These are phyloP conservation scores for Neurospora tetraspora DNA, from an alignment of 495 filamentous ascomycete species.

Conservation along the genomic window DNA sequence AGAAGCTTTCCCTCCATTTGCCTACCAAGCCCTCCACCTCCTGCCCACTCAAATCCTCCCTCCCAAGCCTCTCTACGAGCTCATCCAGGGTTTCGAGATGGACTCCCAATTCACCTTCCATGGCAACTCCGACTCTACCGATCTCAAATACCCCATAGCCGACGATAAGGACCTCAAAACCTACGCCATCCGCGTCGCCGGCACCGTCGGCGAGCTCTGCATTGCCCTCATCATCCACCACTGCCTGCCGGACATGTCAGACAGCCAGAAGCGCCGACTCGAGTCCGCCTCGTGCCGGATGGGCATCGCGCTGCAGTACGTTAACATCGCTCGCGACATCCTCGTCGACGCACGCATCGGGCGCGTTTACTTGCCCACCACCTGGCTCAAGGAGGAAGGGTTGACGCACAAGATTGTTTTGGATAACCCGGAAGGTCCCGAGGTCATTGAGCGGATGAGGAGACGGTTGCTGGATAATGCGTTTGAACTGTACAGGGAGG, in stretches of 20 bases:
- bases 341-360: slow-evolving; percentile 47
- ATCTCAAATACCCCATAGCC: slow-evolving; percentile 39
- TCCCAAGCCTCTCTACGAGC: slow-evolving; percentile 42
- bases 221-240: slow-evolving; percentile 52
- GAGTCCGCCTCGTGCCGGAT: slow-evolving; percentile 44
- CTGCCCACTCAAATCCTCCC: slow-evolving; percentile 46
- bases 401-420: slow-evolving; percentile 44
- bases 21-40: slow-evolving; percentile 38
- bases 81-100: slow-evolving; percentile 52
- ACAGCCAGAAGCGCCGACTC: slow-evolving; percentile 16
- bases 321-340: slow-evolving; percentile 64
- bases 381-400: slow-evolving; percentile 48
- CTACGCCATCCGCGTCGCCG: slow-evolving; percentile 53
- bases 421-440: slow-evolving; percentile 27
- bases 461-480: slow-evolving; percentile 44
- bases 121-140: background rate
- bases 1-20: slow-evolving; percentile 35
- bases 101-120: slow-evolving; percentile 42
- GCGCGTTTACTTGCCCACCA: slow-evolving; percentile 52
- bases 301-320: slow-evolving; percentile 59
- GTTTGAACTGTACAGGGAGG: slow-evolving; percentile 40
- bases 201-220: slow-evolving; percentile 57
- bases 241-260: slow-evolving; percentile 17
- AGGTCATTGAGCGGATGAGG: slow-evolving; percentile 35
- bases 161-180: slow-evolving; percentile 43